phyloP scores from a whole-genome alignment of 768 basidiomycete species.

The Rhodotorula diobovata region DNA sequence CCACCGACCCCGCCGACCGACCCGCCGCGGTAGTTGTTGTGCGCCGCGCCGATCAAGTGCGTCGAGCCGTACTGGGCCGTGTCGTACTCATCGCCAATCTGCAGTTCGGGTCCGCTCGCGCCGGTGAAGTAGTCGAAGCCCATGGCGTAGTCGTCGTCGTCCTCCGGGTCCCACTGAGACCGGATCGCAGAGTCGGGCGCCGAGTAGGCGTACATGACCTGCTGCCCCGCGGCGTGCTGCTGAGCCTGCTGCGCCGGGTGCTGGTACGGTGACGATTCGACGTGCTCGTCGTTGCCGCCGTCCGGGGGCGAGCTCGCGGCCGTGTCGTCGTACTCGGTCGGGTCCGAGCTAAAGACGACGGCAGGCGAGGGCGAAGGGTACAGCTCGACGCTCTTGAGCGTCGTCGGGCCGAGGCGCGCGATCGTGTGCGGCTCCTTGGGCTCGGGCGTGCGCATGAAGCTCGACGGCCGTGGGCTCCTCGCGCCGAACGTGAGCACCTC shows the following conservation, averaged over 20 bases:
- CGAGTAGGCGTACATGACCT: conserved; percentile 42
- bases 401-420: conserved; percentile 70
- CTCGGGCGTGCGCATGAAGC: conserved; percentile 22
- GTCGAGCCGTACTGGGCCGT: conserved; percentile 37
- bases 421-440: conserved; percentile 61
- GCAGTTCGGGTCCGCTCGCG: conserved; percentile 54
- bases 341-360: conserved; percentile 45
- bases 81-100: conserved; percentile 43
- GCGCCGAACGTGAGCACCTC: conserved; percentile 45
- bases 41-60: conserved; percentile 32
- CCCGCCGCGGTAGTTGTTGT: conserved; percentile 33
- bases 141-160: conserved; percentile 50
- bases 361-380: conserved; percentile 46
- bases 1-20: not conserved
- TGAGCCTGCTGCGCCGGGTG: conserved; percentile 46
- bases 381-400: conserved; percentile 67
- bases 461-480: conserved; percentile 31
- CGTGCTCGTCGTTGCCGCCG: conserved; percentile 1
- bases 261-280: conserved; percentile 12
- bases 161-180: conserved; percentile 46
- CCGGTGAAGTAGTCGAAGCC: conserved; percentile 59
- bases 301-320: conserved; percentile 23
- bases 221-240: conserved; percentile 28
- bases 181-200: conserved; percentile 38
- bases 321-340: conserved; percentile 44